Evolutionary conservation across 1,284 basidiomycete species (phyloP), one percentile per base, ranked within the genome.

Genomic region (Sphagnurus paluster): DNA sequence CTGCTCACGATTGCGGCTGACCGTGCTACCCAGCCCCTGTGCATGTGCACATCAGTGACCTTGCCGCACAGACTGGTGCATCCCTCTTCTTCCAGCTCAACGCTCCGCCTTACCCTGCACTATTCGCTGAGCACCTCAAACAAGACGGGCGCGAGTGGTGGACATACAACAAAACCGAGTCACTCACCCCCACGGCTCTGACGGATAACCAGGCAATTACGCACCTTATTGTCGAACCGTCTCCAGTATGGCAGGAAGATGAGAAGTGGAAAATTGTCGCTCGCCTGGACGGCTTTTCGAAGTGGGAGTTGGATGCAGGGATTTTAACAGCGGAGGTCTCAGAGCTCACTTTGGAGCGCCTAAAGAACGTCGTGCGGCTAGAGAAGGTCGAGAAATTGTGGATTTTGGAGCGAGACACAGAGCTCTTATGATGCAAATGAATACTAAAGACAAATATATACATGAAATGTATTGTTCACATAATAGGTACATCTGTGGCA

Each of bases 11-110:
- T 50, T 56, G 64, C 34, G 20, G 14, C 23, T 35, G 17, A 7
- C 25, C 14, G 33, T 39, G 30, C 16, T 26, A 29, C 29, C 16
- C 20, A 49, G 60, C 58, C 1, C 52, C 56, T n/a, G 55, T 79
- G 34, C 77, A 84, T 49, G 76, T 91, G 2, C 89, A 94, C 62
- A 81, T 94, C 42, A 85, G 81, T 50, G 90, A 93, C 54, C 76
- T 90, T 23, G 87, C 91, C 1, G 86, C 91, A 1, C 94, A 97
- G 70, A 94, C 90, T 0, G 95, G 96, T 7, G 90, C 92, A 3
- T 90, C 90, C 0, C 80, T 94, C 36, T 97, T 97, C 72, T 82
- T 89, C 5, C 90, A 94, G 49, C 71, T 79, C 10, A 74, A 88
- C 50, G 64, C 81, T 0, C 71, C 77, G 4, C 84, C 86, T 0